Conservation (phyloP, 768 basidiomycete genomes). For the Mycena olivaceomarginata region DNA sequence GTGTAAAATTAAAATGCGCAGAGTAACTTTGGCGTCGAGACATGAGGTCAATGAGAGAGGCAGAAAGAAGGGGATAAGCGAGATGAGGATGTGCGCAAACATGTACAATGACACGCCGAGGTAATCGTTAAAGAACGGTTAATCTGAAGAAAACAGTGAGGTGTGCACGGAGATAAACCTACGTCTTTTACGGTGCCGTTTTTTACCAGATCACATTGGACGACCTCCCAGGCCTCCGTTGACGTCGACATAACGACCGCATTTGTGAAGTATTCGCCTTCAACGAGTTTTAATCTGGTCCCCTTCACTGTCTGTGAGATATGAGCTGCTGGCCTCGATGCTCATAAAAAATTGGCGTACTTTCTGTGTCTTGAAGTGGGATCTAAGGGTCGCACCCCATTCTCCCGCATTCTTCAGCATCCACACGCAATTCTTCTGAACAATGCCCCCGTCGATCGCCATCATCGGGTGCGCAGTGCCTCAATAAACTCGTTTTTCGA, state of each 20-base stretch:
- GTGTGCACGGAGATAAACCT: slow-evolving; percentile 50
- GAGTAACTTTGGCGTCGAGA: too few species aligned
- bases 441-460: slow-evolving; percentile 83
- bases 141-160: slow-evolving; percentile 66
- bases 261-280: slow-evolving; percentile 69
- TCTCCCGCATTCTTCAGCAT: slow-evolving; percentile 82
- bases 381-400: slow-evolving; percentile 85
- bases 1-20: too few species aligned
- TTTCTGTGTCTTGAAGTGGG: slow-evolving; percentile 93
- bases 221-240: slow-evolving; percentile 87
- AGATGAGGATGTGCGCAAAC: too few species aligned
- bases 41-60: too few species aligned
- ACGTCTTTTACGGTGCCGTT: slow-evolving; percentile 89
- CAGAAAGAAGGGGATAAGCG: too few species aligned
- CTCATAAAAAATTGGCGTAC: too few species aligned
- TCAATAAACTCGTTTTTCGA: slow-evolving; percentile 75
- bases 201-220: slow-evolving; percentile 78
- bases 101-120: too few species aligned
- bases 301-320: slow-evolving; percentile 91
- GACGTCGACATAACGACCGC: slow-evolving; percentile 89
- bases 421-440: slow-evolving; percentile 82
- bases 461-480: slow-evolving; percentile 85
- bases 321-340: too few species aligned
- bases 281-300: slow-evolving; percentile 78
- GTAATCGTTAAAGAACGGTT: too few species aligned